phyloP scores from a whole-genome alignment of 2,329 filamentous ascomycete species.

The Hawksworthiomyces lignivorus region DNA sequence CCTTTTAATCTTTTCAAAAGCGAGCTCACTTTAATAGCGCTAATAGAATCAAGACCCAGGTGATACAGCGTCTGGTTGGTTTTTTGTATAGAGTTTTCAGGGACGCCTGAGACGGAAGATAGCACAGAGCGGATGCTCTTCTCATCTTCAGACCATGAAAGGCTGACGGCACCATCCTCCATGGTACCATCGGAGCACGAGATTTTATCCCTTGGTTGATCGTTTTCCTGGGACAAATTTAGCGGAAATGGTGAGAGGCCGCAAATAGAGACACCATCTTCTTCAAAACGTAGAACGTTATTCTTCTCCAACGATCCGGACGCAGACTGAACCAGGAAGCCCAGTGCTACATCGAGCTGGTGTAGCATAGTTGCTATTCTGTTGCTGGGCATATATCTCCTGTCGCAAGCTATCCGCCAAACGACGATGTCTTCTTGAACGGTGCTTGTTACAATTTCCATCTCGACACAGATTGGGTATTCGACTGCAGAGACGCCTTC shows the following conservation, averaged over 20 bases:
- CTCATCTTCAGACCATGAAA: conserved; percentile 17
- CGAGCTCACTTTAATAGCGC: conserved; percentile 73
- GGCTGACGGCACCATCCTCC: too few species aligned
- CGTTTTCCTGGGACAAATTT: background rate
- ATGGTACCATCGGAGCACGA: conserved; percentile 27
- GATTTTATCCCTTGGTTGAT: background rate
- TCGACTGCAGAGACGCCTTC: conserved; percentile 62
- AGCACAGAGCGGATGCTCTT: conserved; percentile 39
- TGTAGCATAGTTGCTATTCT: conserved; percentile 45
- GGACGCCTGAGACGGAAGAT: conserved; percentile 52
- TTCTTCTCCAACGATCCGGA: conserved; percentile 26
- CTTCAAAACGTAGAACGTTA: conserved; percentile 44
- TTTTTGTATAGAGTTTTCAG: conserved; percentile 47
- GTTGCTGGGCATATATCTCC: conserved; percentile 38
- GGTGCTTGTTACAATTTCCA: conserved; percentile 49
- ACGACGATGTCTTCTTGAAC: conserved; percentile 7
- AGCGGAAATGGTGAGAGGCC: conserved; percentile 43
- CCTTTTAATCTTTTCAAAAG: conserved; percentile 54
- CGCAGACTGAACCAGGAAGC: conserved; percentile 43
- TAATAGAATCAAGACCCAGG: conserved; percentile 85
- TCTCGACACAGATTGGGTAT: conserved; percentile 75
- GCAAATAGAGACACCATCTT: conserved; percentile 53
- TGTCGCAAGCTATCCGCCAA: conserved; percentile 68
- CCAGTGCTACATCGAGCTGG: conserved; percentile 52
- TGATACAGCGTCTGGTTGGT: conserved; percentile 63